phyloP scores from a whole-genome alignment of 2,329 filamentous ascomycete genomes.

The Piedraia hortae region DNA sequence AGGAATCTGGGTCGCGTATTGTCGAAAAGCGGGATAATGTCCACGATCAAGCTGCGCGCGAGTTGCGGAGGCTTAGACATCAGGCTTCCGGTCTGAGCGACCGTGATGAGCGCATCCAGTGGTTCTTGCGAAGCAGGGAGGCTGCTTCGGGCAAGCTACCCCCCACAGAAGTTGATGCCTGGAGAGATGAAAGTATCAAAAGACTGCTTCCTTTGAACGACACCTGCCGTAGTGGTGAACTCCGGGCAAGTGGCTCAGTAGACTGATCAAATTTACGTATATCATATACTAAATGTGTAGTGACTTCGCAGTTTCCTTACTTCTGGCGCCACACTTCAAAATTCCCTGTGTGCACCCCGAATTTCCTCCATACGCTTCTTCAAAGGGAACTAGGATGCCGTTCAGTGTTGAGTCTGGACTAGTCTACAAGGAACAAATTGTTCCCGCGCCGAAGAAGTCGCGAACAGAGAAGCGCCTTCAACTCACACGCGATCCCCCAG shows the following conservation, averaged over 20 bases:
- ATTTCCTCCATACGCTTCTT: too few relatives aligned
- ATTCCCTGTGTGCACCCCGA: too few relatives aligned
- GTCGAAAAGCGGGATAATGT: constrained; percentile 38
- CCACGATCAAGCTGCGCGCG: constrained; percentile 37
- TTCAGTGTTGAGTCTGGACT: constrained; percentile 1
- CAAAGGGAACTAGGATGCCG: too few relatives aligned
- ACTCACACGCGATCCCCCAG: background rate
- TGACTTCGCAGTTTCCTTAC: too few relatives aligned
- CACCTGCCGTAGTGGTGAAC: constrained; percentile 19
- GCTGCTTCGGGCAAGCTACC: constrained; percentile 16
- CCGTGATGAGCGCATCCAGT: constrained; percentile 34
- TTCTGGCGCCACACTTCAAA: too few relatives aligned
- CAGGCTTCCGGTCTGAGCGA: constrained; percentile 21
- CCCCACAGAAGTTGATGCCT: constrained; percentile 14
- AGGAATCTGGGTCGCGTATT: constrained; percentile 30
- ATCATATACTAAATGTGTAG: too few relatives aligned
- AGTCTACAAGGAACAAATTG: constrained; percentile 1
- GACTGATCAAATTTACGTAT: too few relatives aligned
- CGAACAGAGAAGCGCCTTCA: too few relatives aligned
- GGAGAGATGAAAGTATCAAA: constrained; percentile 19
- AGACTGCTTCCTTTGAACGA: constrained; percentile 20
- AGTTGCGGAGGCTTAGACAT: constrained; percentile 27
- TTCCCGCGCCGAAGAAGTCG: background rate
- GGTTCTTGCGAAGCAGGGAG: constrained; percentile 50
- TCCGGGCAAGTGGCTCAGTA: too few relatives aligned